Evolutionary conservation across 352 stramenopile genomes (phyloP), one percentile per base, ranked within the genome.

Genomic region (Plasmopara viticola): DNA sequence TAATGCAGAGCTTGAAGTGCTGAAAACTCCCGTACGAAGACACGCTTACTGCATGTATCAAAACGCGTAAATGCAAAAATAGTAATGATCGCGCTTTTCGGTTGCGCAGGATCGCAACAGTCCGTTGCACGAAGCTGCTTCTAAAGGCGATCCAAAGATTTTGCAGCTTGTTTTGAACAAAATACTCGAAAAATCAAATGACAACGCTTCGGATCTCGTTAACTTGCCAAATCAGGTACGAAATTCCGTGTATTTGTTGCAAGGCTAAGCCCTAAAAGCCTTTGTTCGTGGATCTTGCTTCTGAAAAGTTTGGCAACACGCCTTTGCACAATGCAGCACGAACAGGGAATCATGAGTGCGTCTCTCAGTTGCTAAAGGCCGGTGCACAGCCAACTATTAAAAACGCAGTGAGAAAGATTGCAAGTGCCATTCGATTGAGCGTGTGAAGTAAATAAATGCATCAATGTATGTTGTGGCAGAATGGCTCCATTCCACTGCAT

Each of bases 321-420:
- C 81, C 81, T 12, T 50, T 91, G 18, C 81, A 91, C 41, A 87
- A 86, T 44, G 81, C 81, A 8, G 77, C 81, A 17, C 67, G 74
- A 46, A 76, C 76, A 9, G 81, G 76, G 0, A 79, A 51, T n/a
- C 13, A 56, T 2, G 55, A 38, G 25, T 87, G 76, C 34, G 81
- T 88, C 9, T 49, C 59, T 3, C 53, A 73, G 34, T 64, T 91
- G 17, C 60, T 91, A 12, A 39, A 78, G 28, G 72, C 65, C 6
- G 74, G 68, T 14, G 76, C 81, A 10, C 62, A 72, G 14, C 43
- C 70, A 17, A 50, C 64, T 15, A 54, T 77, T 25, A 66, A 62
- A 37, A 91, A 91, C 54, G 66, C 73, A 18, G 80, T 87, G 68
- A 53, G 65, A 60, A 13, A 31, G 8, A 9, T 45, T 28, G 15